Evolutionary conservation across 2,329 filamentous ascomycete genomes (phyloP), one percentile per base, ranked within the genome.

Genomic region (Aotearoamyces nothofagi): DNA sequence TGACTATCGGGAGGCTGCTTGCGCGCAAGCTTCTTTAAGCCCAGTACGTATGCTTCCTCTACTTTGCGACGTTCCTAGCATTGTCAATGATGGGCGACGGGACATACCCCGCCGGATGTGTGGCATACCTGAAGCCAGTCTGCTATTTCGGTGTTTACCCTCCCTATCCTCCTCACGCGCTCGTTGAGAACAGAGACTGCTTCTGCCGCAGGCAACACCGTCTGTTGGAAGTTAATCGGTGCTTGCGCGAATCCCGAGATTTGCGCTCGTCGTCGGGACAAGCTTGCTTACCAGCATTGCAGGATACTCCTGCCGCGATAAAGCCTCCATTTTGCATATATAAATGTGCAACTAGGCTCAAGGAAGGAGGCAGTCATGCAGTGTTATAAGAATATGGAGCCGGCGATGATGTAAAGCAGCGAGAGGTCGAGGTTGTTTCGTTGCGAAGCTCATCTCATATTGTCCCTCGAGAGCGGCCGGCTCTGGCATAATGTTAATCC

Each of bases 51-150:
- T 48, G 75, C 67, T 47, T 96, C 87, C 56, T 98, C 90, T 37
- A 96, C 66, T 46, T 75, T 79, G 51, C 86, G 78, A 43, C 90
- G 82, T 61, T 98, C 90, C 87, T 96, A 13, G 11, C 16, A 20
- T 36, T 37, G 36, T 35, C 31, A 23, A 26, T 26, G 17, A 33
- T 10, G 12, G 29, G 15, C 17, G 10, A 22, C 24, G n/a, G n/a
- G n/a, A 7, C 2, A 13, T 13, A 12, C 22, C 16, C 16, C 11
- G 15, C 23, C 26, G 12, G 11, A 13, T 17, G 5, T 17, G 25
- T 41, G 57, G 55, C n/a, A n/a, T 72, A 93, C 86, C 76, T 87
- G 79, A 37, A 98, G 68, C 83, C 87, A 98, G 58, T 96, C 87
- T 53, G 87, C 87, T 47, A 98, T 82, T 51, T 94, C 83, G 43